These are phyloP conservation scores for Coniferiporia weirii DNA, from an alignment of 1,284 basidiomycete genomes.

Conservation along the genomic window DNA sequence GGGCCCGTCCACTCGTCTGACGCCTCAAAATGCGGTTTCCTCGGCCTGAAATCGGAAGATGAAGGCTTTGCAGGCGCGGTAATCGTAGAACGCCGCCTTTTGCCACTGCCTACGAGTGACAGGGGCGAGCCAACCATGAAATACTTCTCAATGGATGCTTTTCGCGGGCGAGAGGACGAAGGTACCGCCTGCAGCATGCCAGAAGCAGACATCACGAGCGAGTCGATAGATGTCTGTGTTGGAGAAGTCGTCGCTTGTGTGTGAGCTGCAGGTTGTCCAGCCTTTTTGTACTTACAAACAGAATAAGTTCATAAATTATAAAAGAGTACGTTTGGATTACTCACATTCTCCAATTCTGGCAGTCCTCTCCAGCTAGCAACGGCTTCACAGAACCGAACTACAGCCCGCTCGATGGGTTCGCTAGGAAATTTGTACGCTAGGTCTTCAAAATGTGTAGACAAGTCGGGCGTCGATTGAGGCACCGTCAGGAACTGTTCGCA, in stretches of 20 bases:
- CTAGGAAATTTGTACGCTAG: slow-evolving; percentile 74
- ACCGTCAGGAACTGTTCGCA: slow-evolving; percentile 63
- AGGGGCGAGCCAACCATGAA: slow-evolving; percentile 32
- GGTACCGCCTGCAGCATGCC: slow-evolving; percentile 37
- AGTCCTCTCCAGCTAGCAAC: slow-evolving; percentile 75
- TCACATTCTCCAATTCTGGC: slow-evolving; percentile 73
- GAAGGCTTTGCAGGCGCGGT: slow-evolving; percentile 6
- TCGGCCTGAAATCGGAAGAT: slow-evolving; percentile 9
- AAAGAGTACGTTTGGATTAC: slow-evolving; percentile 20
- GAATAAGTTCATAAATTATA: slow-evolving; percentile 9
- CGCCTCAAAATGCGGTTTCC: slow-evolving; percentile 14
- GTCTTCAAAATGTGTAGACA: slow-evolving; percentile 75
- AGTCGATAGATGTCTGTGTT: slow-evolving; percentile 50
- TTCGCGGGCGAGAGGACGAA: slow-evolving; percentile 22
- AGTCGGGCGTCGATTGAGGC: slow-evolving; percentile 59
- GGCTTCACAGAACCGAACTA: slow-evolving; percentile 73
- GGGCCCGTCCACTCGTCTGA: slow-evolving; percentile 19
- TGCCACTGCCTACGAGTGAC: slow-evolving; percentile 23
- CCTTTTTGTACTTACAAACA: slow-evolving; percentile 50
- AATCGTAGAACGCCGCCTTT: slow-evolving; percentile 27
- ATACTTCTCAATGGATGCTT: slow-evolving; percentile 38
- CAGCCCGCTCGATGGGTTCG: slow-evolving; percentile 73
- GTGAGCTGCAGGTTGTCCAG: slow-evolving; percentile 22
- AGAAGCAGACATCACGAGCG: slow-evolving; percentile 56
- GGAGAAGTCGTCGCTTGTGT: slow-evolving; percentile 29